Percentiles rank a stretch among this genome's conserved stretches.
Evolutionary conservation across 805 yeast genomes (phyloP).

Genomic region (Candida tallmaniae): DNA sequence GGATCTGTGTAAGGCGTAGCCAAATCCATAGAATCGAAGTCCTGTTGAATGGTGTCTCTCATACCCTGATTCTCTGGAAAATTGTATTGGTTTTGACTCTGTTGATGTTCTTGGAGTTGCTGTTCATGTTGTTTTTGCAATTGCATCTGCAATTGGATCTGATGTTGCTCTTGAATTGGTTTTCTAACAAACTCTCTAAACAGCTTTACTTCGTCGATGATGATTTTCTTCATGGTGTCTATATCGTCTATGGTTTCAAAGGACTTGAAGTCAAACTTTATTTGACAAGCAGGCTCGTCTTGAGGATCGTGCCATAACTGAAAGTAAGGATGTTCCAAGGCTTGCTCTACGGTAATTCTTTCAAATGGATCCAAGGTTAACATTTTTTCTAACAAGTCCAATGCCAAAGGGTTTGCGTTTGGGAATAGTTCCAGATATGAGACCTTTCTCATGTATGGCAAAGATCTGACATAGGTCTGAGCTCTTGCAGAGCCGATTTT

Average conservation of each 20-base stretch:
- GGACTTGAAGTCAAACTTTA: constrained; percentile 74
- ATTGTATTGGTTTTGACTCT: constrained; percentile 19
- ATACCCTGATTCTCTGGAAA: constrained; percentile 13
- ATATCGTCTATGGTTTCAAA: constrained; percentile 84
- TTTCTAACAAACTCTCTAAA: constrained; percentile 79
- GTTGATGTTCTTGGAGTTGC: constrained; percentile 12
- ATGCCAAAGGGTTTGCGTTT: constrained; percentile 78
- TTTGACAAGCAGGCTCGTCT: constrained; percentile 82
- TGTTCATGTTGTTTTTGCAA: constrained; percentile 24
- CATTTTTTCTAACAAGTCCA: constrained; percentile 78
- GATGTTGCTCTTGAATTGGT: constrained; percentile 56
- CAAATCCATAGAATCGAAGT: constrained; percentile 10
- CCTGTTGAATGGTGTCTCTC: constrained; percentile 9
- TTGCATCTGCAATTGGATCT: constrained; percentile 34
- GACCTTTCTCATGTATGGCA: constrained; percentile 77
- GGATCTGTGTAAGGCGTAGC: constrained; percentile 10
- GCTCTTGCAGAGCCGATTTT: constrained; percentile 78
- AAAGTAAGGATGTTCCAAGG: constrained; percentile 85
- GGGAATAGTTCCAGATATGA: constrained; percentile 75
- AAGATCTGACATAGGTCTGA: constrained; percentile 81
- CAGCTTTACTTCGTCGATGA: constrained; percentile 70
- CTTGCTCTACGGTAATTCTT: constrained; percentile 88
- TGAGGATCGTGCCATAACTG: constrained; percentile 92
- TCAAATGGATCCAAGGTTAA: constrained; percentile 84
- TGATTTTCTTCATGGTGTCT: constrained; percentile 68